A percentile compares a stretch with the other conserved stretches of the same genome.
Evolutionary conservation across 768 basidiomycete genomes (phyloP).

Genomic region (Kwoniella dendrophila): DNA sequence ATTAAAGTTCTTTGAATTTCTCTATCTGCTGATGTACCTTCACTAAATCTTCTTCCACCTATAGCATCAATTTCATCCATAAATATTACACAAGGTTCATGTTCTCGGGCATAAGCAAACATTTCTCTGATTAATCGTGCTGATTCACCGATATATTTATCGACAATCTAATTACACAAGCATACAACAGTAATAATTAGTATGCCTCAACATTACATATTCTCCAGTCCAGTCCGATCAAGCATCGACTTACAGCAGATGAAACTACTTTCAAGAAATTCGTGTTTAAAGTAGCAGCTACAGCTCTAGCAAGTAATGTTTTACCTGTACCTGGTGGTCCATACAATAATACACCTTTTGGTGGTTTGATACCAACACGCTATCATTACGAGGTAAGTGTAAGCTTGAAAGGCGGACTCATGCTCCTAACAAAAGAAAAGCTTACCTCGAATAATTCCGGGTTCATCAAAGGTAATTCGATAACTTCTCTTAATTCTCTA

Average conservation of each 20-base stretch:
- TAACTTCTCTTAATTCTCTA: constrained; percentile 93
- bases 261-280: constrained; percentile 99
- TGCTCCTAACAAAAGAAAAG: neutral
- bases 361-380: constrained; percentile 94
- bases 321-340: constrained; percentile 93
- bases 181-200: too few species aligned
- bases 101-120: constrained; percentile 97
- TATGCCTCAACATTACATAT: too few species aligned
- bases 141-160: constrained; percentile 93
- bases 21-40: constrained; percentile 95
- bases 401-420: neutral
- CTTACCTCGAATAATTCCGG: constrained; percentile 77
- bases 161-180: constrained; percentile 53
- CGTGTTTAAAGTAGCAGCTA: constrained; percentile 90
- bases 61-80: constrained; percentile 91
- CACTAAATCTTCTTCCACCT: constrained; percentile 84
- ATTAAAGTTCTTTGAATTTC: constrained; percentile 98
- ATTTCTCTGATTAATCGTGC: constrained; percentile 95
- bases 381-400: constrained; percentile 33
- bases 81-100: constrained; percentile 98
- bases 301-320: constrained; percentile 89
- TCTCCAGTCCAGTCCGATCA: too few species aligned
- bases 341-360: constrained; percentile 93
- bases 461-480: constrained; percentile 89
- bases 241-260: constrained; percentile 94